A percentile compares a stretch with the other conserved stretches of the same genome.
phyloP scores from a whole-genome alignment of 306 rosid species.

The Ormosia emarginata region DNA sequence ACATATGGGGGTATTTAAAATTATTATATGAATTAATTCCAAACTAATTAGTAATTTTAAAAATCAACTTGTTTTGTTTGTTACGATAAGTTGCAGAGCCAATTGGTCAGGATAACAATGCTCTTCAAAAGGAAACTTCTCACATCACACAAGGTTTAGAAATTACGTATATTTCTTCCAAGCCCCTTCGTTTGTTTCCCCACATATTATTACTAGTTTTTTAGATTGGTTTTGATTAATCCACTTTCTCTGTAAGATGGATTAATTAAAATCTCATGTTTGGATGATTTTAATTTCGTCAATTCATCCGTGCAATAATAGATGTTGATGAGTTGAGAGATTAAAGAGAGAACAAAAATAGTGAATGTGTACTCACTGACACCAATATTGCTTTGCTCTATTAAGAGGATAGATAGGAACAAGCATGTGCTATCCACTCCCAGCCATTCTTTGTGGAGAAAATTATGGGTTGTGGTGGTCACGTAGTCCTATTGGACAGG shows the following conservation, averaged over 20 bases:
- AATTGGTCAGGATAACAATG: not conserved
- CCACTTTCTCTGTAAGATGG: not conserved
- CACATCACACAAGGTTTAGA: not conserved
- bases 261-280: not conserved
- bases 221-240: too few species aligned
- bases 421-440: not conserved
- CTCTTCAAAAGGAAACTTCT: not conserved
- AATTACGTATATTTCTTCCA: not conserved
- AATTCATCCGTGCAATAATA: not conserved
- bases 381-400: not conserved
- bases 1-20: not conserved
- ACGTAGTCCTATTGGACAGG: not conserved
- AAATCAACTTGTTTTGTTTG: not conserved
- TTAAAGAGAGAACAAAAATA: not conserved
- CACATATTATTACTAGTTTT: too few species aligned
- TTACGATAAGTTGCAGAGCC: not conserved
- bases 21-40: not conserved
- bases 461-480: not conserved
- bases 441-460: not conserved
- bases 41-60: not conserved
- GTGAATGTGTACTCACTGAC: not conserved
- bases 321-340: not conserved
- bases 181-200: too few species aligned
- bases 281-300: not conserved
- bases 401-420: not conserved